Conservation (phyloP, 2,329 filamentous ascomycete species). For the Lasiodiplodia gonubiensis region DNA sequence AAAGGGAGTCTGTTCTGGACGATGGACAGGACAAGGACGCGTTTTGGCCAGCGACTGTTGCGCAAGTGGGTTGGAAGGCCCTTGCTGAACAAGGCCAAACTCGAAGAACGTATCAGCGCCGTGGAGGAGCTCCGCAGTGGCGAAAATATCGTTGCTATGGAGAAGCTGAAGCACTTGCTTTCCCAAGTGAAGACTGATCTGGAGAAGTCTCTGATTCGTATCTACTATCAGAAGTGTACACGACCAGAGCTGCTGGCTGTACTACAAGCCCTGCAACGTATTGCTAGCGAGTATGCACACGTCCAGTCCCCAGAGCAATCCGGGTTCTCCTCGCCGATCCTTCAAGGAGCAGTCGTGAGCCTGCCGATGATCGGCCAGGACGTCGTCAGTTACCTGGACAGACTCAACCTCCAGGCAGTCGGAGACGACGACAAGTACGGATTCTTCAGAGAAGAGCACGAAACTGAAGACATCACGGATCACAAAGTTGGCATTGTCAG, state of each 20-base stretch:
- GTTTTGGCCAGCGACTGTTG: slow-evolving; percentile 84
- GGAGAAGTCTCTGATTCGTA: slow-evolving; percentile 89
- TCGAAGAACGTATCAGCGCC: slow-evolving; percentile 81
- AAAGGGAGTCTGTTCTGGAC: slow-evolving; percentile 96
- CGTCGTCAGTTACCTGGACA: slow-evolving; percentile 77
- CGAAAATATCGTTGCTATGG: slow-evolving; percentile 69
- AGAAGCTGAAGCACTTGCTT: slow-evolving; percentile 76
- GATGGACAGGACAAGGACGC: slow-evolving; percentile 87
- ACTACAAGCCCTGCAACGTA: slow-evolving; percentile 82
- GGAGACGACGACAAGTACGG: slow-evolving; percentile 88
- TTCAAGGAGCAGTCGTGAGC: slow-evolving; percentile 73
- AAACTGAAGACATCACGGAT: slow-evolving; percentile 86
- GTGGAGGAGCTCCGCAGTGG: slow-evolving; percentile 83
- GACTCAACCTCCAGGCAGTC: slow-evolving; percentile 83
- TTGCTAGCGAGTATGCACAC: slow-evolving; percentile 75
- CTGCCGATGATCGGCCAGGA: slow-evolving; percentile 78
- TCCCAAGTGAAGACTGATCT: slow-evolving; percentile 77
- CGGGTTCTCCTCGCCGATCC: slow-evolving; percentile 72
- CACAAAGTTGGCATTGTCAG: slow-evolving; percentile 93
- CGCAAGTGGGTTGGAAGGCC: slow-evolving; percentile 96
- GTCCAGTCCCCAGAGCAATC: slow-evolving; percentile 69
- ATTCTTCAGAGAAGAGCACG: slow-evolving; percentile 87
- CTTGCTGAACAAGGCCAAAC: slow-evolving; percentile 72
- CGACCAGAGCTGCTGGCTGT: slow-evolving; percentile 85
- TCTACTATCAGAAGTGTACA: slow-evolving; percentile 96